These are phyloP conservation scores for Aurantiochytrium sp. DNA, from an alignment of 108 stramenopile genomes.

Conservation along the genomic window DNA sequence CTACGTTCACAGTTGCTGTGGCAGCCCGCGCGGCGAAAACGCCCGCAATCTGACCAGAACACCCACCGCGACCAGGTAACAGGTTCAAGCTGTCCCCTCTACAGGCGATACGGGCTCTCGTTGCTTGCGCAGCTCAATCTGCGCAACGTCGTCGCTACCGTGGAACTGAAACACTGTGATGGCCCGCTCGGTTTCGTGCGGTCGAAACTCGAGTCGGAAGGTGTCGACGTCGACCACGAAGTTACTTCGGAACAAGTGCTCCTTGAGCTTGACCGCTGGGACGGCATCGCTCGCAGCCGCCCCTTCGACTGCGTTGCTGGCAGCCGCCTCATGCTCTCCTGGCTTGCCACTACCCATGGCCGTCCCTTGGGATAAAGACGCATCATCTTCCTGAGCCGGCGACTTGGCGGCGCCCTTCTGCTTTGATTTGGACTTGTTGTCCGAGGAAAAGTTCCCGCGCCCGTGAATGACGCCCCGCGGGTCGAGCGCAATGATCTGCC, in stretches of 20 bases:
- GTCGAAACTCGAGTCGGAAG: not conserved
- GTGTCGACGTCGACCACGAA: conserved; percentile 7
- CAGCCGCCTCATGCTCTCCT: too few species aligned
- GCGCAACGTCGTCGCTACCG: not conserved
- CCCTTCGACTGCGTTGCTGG: not conserved
- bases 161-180: not conserved
- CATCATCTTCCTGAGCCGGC: too few species aligned
- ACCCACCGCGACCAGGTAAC: too few species aligned
- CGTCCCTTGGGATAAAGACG: too few species aligned
- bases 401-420: not conserved
- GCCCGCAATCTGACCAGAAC: too few species aligned
- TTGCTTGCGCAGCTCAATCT: not conserved
- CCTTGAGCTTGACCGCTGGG: not conserved
- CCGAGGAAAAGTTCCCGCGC: not conserved
- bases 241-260: not conserved
- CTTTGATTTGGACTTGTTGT: not conserved
- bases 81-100: too few species aligned
- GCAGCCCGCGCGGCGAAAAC: too few species aligned
- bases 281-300: not conserved
- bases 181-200: not conserved
- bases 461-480: conserved; percentile 27
- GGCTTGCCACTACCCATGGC: too few species aligned
- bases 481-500: conserved; percentile 19
- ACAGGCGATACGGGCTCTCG: too few species aligned
- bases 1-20: too few species aligned